Evolutionary conservation across 768 basidiomycete species (phyloP), one percentile per base, ranked within the genome.

Genomic region (Mycena metata): DNA sequence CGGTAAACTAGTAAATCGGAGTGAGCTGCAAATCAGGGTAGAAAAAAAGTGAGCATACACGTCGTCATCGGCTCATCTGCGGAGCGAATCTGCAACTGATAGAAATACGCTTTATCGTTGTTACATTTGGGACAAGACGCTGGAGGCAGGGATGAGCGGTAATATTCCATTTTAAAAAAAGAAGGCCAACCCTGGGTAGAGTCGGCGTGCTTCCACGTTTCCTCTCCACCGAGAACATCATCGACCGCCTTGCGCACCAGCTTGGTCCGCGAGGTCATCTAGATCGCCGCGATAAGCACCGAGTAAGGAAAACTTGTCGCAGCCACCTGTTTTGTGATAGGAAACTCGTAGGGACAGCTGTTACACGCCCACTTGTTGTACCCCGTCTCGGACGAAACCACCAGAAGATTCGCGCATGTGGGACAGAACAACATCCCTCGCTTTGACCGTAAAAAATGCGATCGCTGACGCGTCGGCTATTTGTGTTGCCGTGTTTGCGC

Each of bases 311-410:
- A 30, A 42, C 19, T 7, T 15, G 2, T 17, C 2, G 3, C 30
- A 69, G 83, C 35, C 4, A 91, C 94, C 81, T 94, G 93, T 75
- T 95, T 93, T 3, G 89, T 87, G 73, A 97, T 95, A 0, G 94
- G 93, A 76, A 96, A 98, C 75, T 98, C 95, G 77, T 99, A 99
- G 4, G 98, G 91, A 77, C 98, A 99, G 1, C 92, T 90, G 73
- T 94, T 93, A 77, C 96, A 98, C 0, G 91, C 91, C 92, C 95
- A 97, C 83, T 95, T 96, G 82, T 97, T 93, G 77, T 90, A 90
- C 1, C 92, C 91, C 0, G 90, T 90, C 67, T 93, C 91, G 8
- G 88, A 83, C 6, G 91, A 93, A 55, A 95, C 90, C 50, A 92
- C 85, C 17, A 96, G 87, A 49, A 95, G 84, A 79, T 98, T 99